Base-by-base conservation (phyloP, 2,329 filamentous ascomycete species). In the Talaromyces amestolkiae region DNA sequence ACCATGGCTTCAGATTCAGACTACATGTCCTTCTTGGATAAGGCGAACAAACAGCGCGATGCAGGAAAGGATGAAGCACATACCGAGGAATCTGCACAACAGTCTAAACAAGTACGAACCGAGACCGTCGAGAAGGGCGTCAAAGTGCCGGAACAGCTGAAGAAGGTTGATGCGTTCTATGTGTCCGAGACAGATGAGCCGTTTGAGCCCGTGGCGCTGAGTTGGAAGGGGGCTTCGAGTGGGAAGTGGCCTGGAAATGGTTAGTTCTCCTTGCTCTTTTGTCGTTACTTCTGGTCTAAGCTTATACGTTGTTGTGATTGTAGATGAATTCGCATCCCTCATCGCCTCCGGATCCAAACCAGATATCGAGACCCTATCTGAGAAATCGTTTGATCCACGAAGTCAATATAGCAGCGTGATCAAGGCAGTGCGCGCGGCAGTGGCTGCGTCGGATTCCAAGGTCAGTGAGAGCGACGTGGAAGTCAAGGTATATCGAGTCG, bases 11-110 rank as follows among this genome's bases (percentile, higher is more conserved):
- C 88, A 63, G 92, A 97, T 83, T 87, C 91, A 67, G 90, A 91
- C 68, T 97, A 97, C 82, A 86, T 88, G 78, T 83, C 89, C 66
- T 97, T 97, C 75, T 83, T 97, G 65, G 85, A 95, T 75, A 95
- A 95, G 81, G 92, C 92, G 63, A 96, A 96, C 80, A 82, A 88
- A 72, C 89, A 93, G 74, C 79, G 78, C 10, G 74, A 78, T 63
- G 75, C 74, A 6, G 74, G 73, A 68, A 59, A 64, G 11, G 63
- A 68, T 49, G 67, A 68, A 63, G 13, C 66, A 37, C 66, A 71
- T 65, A 58, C 53, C 8, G 69, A 68, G 47, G 63, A 60, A 7
- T 58, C 70, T 13, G 37, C 43, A 0, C 62, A 27, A 17, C 37
- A 43, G 24, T 49, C 60, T 75, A 76, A 35, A 75, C 75, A 70